A percentile compares a stretch with the other conserved stretches of the same genome.
Conservation (phyloP, 164 flowering plant species). For the Dillenia suffruticosa region DNA sequence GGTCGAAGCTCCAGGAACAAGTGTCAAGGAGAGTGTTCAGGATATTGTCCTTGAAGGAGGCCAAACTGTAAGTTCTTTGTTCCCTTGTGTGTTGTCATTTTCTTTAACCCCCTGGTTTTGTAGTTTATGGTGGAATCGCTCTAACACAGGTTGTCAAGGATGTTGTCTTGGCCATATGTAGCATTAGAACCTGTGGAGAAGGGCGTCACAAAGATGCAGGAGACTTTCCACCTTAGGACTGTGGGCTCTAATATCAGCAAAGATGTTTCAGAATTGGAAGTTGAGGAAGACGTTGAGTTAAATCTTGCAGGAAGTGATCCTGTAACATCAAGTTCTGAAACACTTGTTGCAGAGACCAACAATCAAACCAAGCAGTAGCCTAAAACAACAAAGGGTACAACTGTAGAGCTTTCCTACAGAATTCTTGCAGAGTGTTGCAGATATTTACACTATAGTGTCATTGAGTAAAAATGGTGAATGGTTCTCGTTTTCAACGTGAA, state of each 20-base stretch:
- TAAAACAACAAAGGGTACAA: no score
- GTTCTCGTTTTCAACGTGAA: no score
- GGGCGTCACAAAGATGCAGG: slow-evolving; percentile 80
- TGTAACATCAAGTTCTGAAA: slow-evolving; percentile 9
- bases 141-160: slow-evolving; percentile 73
- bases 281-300: slow-evolving; percentile 36
- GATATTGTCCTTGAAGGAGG: slow-evolving; percentile 68
- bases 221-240: slow-evolving; percentile 49
- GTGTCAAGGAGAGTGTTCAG: slow-evolving; percentile 78
- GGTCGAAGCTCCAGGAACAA: slow-evolving; percentile 73
- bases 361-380: no score
- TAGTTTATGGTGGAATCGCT: not conserved
- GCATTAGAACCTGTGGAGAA: slow-evolving; percentile 89
- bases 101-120: not conserved
- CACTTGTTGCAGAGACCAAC: no score
- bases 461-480: no score
- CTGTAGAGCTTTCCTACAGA: no score
- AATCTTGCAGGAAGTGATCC: slow-evolving; percentile 13
- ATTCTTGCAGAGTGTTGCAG: no score
- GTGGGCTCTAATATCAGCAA: slow-evolving; percentile 27
- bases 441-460: no score
- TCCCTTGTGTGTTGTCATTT: not conserved
- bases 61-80: slow-evolving; percentile 36
- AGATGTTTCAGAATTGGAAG: slow-evolving; percentile 28
- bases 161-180: slow-evolving; percentile 75